A percentile compares a stretch with the other conserved stretches of the same genome.
Conservation (phyloP, 345 rosid genomes). For the Linum lewisii region DNA sequence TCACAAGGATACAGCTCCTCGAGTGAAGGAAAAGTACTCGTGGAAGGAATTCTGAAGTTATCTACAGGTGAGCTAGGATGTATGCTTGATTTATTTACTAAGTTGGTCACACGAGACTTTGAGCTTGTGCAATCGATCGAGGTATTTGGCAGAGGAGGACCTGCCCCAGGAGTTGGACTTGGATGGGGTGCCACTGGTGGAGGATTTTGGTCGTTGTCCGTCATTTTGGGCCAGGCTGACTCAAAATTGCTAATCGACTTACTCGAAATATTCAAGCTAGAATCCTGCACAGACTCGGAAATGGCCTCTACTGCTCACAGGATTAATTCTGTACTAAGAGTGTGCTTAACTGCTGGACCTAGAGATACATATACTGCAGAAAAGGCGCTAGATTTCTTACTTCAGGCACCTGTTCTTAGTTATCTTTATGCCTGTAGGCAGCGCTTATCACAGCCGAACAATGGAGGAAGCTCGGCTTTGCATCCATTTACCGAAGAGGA, state of each 20-base stretch:
- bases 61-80: slow-evolving; percentile 43
- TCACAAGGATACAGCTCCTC: slow-evolving; percentile 29
- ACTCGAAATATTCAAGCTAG: slow-evolving; percentile 37
- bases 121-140: slow-evolving; percentile 54
- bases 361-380: slow-evolving; percentile 47
- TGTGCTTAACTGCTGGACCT: slow-evolving; percentile 58
- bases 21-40: slow-evolving; percentile 50
- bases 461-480: slow-evolving; percentile 22
- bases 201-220: slow-evolving; percentile 69
- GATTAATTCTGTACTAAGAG: slow-evolving; percentile 46
- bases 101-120: slow-evolving; percentile 49
- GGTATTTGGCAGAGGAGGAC: slow-evolving; percentile 82
- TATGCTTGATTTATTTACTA: slow-evolving; percentile 34
- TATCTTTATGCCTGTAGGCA: slow-evolving; percentile 31
- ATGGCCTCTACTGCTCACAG: slow-evolving; percentile 22
- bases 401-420: slow-evolving; percentile 48
- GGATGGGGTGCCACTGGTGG: slow-evolving; percentile 96
- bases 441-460: slow-evolving; percentile 28
- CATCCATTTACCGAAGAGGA: slow-evolving; percentile 46
- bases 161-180: slow-evolving; percentile 76
- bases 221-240: slow-evolving; percentile 66
- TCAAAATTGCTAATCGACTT: slow-evolving; percentile 40
- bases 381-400: slow-evolving; percentile 49
- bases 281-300: slow-evolving; percentile 17
- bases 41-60: slow-evolving; percentile 43